Percentiles rank a stretch among this genome's conserved stretches.
Conservation (phyloP, 202 grass and related monocot species). For the Schoenoplectus triqueter region DNA sequence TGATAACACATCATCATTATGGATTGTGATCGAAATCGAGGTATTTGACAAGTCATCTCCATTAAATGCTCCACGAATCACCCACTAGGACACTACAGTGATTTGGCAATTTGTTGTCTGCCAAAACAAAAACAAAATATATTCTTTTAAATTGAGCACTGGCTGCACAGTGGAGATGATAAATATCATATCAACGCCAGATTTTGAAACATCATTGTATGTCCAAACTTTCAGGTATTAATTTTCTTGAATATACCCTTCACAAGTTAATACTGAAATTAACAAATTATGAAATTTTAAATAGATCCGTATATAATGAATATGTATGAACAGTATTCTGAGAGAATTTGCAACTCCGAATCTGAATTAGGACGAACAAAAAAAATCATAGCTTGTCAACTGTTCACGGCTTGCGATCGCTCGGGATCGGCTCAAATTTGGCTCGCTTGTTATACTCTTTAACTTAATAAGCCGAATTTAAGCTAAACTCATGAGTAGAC, state of each 20-base stretch:
- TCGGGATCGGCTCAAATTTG: too few species aligned
- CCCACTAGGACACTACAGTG: background rate
- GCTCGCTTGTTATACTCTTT: too few species aligned
- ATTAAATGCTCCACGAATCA: background rate
- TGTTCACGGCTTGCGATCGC: too few species aligned
- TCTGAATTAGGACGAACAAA: too few species aligned
- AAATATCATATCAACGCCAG: constrained; percentile 2
- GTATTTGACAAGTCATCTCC: background rate
- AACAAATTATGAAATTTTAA: too few species aligned
- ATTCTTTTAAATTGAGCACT: background rate
- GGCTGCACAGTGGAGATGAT: constrained; percentile 6
- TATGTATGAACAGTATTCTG: too few species aligned
- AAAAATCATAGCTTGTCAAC: too few species aligned
- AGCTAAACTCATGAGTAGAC: too few species aligned
- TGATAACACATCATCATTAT: background rate
- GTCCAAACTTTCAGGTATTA: background rate
- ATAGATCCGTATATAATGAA: too few species aligned
- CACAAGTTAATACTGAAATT: background rate
- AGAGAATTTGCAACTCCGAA: too few species aligned
- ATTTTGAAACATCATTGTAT: background rate
- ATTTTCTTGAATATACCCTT: background rate
- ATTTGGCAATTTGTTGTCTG: constrained; percentile 12
- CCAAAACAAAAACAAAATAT: constrained; percentile 11
- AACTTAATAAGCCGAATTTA: too few species aligned
- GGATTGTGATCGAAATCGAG: background rate